Conservation (phyloP, 1,139 yeast genomes). For the Candida sp. region DNA sequence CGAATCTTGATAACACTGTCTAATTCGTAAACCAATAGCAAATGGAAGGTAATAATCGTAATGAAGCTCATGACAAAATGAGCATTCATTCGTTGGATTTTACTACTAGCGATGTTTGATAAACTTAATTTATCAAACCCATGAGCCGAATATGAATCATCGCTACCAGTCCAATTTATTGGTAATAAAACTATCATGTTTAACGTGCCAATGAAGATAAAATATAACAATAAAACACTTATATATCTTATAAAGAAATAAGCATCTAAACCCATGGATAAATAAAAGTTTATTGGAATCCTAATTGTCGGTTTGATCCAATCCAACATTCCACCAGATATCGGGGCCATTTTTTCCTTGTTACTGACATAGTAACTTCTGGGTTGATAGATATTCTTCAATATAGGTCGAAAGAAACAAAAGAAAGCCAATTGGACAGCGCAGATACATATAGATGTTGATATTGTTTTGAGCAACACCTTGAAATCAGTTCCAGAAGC, state of each 20-base stretch:
- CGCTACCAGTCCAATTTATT: conserved; percentile 48
- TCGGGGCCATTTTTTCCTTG: conserved; percentile 32
- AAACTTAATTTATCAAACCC: conserved; percentile 62
- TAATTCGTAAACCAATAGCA: conserved; percentile 49
- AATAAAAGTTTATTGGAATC: conserved; percentile 39
- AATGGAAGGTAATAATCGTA: conserved; percentile 52
- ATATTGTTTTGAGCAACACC: conserved; percentile 44
- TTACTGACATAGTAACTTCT: conserved; percentile 42
- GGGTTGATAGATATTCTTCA: conserved; percentile 56
- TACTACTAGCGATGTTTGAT: conserved; percentile 53
- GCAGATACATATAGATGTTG: conserved; percentile 51
- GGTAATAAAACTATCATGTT: conserved; percentile 57
- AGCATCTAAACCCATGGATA: conserved; percentile 58
- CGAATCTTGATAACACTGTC: conserved; percentile 43
- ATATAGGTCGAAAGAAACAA: conserved; percentile 44
- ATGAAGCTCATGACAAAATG: conserved; percentile 55
- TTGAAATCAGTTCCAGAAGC: conserved; percentile 38
- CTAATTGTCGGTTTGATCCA: conserved; percentile 47
- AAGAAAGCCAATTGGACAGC: conserved; percentile 50
- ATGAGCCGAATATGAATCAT: conserved; percentile 21
- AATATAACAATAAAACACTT: conserved; percentile 44
- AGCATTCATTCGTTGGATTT: conserved; percentile 42
- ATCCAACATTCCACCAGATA: conserved; percentile 38
- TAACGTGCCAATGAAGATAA: conserved; percentile 44
- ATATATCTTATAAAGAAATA: conserved; percentile 59